Evolutionary conservation across 2,329 filamentous ascomycete genomes (phyloP), one percentile per base, ranked within the genome.

Genomic region (Cryoendolithus antarcticus): DNA sequence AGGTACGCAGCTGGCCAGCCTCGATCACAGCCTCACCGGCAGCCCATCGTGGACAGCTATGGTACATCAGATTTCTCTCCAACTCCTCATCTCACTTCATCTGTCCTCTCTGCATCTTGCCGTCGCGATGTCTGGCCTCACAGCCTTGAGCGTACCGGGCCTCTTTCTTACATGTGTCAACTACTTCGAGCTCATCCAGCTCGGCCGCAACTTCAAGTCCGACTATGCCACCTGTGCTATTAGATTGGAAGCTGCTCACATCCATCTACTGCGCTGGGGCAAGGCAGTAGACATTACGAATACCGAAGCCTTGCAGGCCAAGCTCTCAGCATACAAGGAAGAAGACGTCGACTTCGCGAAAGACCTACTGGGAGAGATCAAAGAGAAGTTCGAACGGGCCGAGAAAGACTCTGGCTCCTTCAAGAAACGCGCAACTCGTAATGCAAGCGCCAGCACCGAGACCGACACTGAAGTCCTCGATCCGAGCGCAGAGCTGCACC

Each of bases 101-200:
- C 15, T 19, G 15, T 19, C 15, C 15, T 19, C 15, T 19, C 15
- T 19, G 15, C 15, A 19, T 19, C 15, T 19, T 19, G 15, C 15
- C 15, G 15, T 19, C 15, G 15, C 15, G 15, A 19, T 19, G 15
- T 19, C 15, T 3, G 15, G 15, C 15, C 15, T 19, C 15, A 30
- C 9, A 30, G 35, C 31, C 11, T 37, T 35, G 4, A 19, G 30
- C 24, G 35, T 42, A 5, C 35, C 40, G 9, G 30, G 35, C 13
- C 30, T 42, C 8, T 42, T 42, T 28, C 31, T 38, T 11, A 38
- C 31, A 4, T 42, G 40, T 8, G 31, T 42, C 15, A 9, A 34
- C 9, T 35, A 35, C 24, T 38, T 42, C 30, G 15, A 3, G 4
- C 35, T 42, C 24, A n/a, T 35, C 12, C 40, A 34, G 12, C 35